These are phyloP conservation scores for Tricholoma terreum DNA, from an alignment of 768 basidiomycete species.

Conservation along the genomic window DNA sequence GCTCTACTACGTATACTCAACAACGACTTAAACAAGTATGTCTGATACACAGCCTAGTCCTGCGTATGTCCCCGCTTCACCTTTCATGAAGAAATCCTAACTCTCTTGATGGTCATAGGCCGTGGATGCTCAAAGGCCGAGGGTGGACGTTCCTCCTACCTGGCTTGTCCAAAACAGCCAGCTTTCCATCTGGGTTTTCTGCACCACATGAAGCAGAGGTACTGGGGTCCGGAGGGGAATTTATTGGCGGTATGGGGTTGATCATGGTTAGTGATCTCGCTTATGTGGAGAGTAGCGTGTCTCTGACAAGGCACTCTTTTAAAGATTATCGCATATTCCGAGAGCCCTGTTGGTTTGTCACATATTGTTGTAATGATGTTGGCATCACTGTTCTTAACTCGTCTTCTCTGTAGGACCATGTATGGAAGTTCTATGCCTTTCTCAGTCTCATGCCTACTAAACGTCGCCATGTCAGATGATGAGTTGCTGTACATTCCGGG, in stretches of 20 bases:
- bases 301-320: background rate
- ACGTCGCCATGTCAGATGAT: slow-evolving; percentile 21
- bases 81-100: too few species aligned
- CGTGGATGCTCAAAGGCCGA: slow-evolving; percentile 30
- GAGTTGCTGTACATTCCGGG: slow-evolving; percentile 34
- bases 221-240: slow-evolving; percentile 25
- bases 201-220: slow-evolving; percentile 24
- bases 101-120: slow-evolving; percentile 14
- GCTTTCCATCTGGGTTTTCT: slow-evolving; percentile 32
- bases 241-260: slow-evolving; percentile 27
- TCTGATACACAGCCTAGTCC: too few species aligned
- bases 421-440: slow-evolving; percentile 2
- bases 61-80: too few species aligned
- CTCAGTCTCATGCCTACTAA: background rate
- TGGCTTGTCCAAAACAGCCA: slow-evolving; percentile 13
- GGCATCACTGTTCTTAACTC: background rate
- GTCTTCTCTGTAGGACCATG: slow-evolving; percentile 22
- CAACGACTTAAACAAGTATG: too few species aligned
- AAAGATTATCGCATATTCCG: slow-evolving; percentile 29
- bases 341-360: slow-evolving; percentile 31
- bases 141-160: slow-evolving; percentile 26
- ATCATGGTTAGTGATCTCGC: slow-evolving; percentile 20
- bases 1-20: too few species aligned
- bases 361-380: background rate
- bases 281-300: background rate